Percentiles rank a stretch among this genome's conserved stretches.
phyloP scores from a whole-genome alignment of 768 basidiomycete species.

The Pholiota conissans region DNA sequence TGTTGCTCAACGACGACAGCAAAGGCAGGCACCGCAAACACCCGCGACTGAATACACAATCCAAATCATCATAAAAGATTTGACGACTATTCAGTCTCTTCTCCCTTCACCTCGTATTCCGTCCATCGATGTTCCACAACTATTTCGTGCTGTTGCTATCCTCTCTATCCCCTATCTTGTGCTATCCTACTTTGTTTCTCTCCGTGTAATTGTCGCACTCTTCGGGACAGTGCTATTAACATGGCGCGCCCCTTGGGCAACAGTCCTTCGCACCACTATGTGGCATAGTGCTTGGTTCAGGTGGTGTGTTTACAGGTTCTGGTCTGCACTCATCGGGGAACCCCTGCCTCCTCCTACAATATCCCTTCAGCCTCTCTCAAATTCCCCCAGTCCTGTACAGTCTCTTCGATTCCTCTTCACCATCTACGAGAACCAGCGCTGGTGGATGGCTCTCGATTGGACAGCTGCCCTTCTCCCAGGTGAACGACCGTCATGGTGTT shows the following conservation, averaged over 20 bases:
- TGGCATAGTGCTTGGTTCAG: conserved; percentile 69
- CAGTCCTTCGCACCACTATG: conserved; percentile 52
- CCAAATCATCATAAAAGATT: conserved; percentile 50
- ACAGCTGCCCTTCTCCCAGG: conserved; percentile 87
- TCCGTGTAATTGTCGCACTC: conserved; percentile 61
- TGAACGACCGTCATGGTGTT: conserved; percentile 90
- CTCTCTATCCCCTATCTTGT: conserved; percentile 68
- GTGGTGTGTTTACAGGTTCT: conserved; percentile 54
- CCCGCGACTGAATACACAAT: conserved; percentile 20
- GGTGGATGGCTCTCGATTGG: conserved; percentile 99
- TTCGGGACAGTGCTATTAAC: conserved; percentile 58
- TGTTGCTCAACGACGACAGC: conserved; percentile 13
- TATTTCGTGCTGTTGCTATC: conserved; percentile 57
- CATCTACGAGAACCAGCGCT: conserved; percentile 92
- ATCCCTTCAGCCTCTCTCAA: conserved; percentile 32
- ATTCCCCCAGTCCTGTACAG: conserved; percentile 34
- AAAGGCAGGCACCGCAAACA: conserved; percentile 4
- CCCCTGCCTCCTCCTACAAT: conserved; percentile 44
- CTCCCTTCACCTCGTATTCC: conserved; percentile 43
- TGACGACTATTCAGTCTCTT: conserved; percentile 63
- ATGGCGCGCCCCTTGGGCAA: conserved; percentile 70
- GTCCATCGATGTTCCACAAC: conserved; percentile 28
- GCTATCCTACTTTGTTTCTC: conserved; percentile 59
- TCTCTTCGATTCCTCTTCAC: conserved; percentile 81
- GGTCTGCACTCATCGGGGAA: conserved; percentile 54